Base-by-base conservation (phyloP, 306 rosid species). In the Trifolium repens region DNA sequence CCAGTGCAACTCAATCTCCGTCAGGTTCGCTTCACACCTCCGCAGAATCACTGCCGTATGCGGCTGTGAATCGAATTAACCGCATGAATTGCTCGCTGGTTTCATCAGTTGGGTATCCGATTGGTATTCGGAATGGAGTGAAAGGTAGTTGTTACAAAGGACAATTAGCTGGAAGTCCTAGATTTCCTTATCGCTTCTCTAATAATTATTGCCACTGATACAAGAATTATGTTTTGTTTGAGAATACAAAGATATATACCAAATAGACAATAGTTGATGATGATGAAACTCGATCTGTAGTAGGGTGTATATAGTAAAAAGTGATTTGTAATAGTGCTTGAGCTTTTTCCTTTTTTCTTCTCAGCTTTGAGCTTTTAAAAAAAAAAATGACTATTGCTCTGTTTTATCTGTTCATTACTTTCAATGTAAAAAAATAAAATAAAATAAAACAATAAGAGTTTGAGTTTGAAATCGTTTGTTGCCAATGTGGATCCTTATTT, bases 21-120 rank as follows among this genome's bases (percentile, higher is more conserved):
- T 81, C 83, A 3, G 77, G 77, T 67, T 88, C 96, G 42, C 73
- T 85, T 60, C 68, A 73, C 57, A 34, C 85, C 10, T 65, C 78
- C 32, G 19, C 32, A 19, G 84, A 85, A 14, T 66, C 80, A 10
- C 69, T 11, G 73, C 58, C 67, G 34, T 58, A 47, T 17, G 81
- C 87, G 44, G 59, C 68, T 35, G 57, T 78, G 17, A 34, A 72
- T 11, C 84, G 81, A 9, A 47, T 26, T 47, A 22, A 37, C 12
- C 32, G 62, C 27, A 59, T 67, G 53, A 52, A 46, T 26, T 42
- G 22, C 65, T 77, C 88, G 22, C 88, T 84, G 32, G 49, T 11
- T 40, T 86, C 88, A n/a, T 86, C 88, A n/a, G 16, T 15, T 19
- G 60, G 50, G 59, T 77, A 71, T 62, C 72, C 83, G 2, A 43